Percentiles rank a stretch among this genome's conserved stretches.
These are phyloP conservation scores for Cutaneotrichosporon dermatis DNA, from an alignment of 1,284 basidiomycete genomes.

Conservation along the genomic window DNA sequence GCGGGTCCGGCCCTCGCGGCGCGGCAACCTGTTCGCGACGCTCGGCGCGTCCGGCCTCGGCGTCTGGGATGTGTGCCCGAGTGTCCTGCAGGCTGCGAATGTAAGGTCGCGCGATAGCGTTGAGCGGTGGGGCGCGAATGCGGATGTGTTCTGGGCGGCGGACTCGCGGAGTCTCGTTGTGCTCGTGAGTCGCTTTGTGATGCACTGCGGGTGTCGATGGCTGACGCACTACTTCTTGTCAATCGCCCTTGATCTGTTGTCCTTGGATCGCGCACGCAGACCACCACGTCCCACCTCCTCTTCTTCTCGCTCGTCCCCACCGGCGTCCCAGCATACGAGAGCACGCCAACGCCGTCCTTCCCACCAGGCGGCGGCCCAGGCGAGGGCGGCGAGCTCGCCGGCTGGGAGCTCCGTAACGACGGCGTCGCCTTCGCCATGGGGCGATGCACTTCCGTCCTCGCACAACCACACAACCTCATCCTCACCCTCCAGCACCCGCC, in stretches of 20 bases:
- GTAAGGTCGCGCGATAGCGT: conserved; percentile 69
- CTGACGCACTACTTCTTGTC: too few relatives aligned
- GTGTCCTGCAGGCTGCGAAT: conserved; percentile 68
- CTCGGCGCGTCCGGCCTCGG: conserved; percentile 64
- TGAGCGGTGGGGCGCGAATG: conserved; percentile 71
- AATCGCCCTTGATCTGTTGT: too few relatives aligned
- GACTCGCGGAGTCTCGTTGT: conserved; percentile 73
- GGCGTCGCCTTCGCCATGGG: conserved; percentile 42
- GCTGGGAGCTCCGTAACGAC: conserved; percentile 67
- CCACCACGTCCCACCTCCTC: conserved; percentile 70
- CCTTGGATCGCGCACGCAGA: conserved; percentile 51
- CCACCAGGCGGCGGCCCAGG: conserved; percentile 68
- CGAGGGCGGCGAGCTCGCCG: conserved; percentile 77
- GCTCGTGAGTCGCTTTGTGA: conserved; percentile 55
- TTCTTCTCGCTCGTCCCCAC: conserved; percentile 65
- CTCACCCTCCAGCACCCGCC: conserved; percentile 38
- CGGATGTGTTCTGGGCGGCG: conserved; percentile 68
- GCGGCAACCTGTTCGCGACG: conserved; percentile 72
- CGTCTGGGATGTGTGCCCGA: conserved; percentile 79
- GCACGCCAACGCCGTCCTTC: conserved; percentile 50
- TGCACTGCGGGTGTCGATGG: too few relatives aligned
- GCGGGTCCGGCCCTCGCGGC: conserved; percentile 60
- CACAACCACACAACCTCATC: conserved; percentile 35
- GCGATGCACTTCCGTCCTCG: conserved; percentile 24
- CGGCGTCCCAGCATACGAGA: conserved; percentile 48